Conservation (phyloP, 495 filamentous ascomycete genomes). For the Penicillium subrubescens region DNA sequence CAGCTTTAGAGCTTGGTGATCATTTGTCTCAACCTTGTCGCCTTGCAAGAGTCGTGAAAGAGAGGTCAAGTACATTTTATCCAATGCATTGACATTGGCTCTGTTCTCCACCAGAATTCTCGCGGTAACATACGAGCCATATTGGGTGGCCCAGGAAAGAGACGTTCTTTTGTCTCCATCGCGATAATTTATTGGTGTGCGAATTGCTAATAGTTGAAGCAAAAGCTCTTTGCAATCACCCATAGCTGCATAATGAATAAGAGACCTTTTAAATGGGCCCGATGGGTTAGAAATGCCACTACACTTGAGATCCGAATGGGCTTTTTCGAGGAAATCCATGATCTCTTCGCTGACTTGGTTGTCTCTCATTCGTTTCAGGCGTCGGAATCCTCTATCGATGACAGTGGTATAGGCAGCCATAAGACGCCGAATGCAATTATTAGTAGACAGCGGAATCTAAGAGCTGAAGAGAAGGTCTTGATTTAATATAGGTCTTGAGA, state of each 20-base stretch:
- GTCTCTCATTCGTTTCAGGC: neutral
- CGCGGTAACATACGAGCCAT: neutral
- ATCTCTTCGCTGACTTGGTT: neutral
- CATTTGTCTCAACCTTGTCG: neutral
- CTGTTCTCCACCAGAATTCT: slow-evolving; percentile 9
- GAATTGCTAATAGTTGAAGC: neutral
- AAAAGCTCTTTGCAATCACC: neutral
- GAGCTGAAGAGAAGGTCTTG: neutral
- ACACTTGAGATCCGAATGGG: neutral
- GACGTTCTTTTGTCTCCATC: slow-evolving; percentile 14
- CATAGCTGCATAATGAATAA: neutral
- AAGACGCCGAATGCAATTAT: neutral
- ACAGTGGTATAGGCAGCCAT: neutral
- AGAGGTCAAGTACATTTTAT: slow-evolving; percentile 11
- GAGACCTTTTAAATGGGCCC: neutral
- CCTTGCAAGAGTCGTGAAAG: slow-evolving; percentile 5
- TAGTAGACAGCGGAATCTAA: neutral
- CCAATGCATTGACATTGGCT: slow-evolving; percentile 5
- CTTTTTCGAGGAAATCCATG: neutral
- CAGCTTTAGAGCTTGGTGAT: neutral
- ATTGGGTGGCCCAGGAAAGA: slow-evolving; percentile 14
- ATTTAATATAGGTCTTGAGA: neutral
- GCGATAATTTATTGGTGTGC: neutral
- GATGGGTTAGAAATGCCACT: neutral
- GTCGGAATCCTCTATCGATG: neutral